Conservation (phyloP, 306 rosid genomes). For the Erythrophleum fordii region DNA sequence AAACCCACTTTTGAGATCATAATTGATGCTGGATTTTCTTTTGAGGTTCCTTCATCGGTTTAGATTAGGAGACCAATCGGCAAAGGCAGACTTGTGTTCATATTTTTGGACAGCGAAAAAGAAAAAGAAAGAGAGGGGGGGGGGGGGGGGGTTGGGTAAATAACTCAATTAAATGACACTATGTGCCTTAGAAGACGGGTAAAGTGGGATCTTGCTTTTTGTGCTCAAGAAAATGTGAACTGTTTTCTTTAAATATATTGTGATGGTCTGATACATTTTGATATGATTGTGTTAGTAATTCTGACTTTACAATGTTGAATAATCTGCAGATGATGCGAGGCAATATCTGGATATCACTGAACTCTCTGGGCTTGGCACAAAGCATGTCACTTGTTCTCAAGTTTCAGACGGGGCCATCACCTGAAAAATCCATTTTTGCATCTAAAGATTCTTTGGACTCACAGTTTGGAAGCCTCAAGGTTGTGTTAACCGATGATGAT, state of each 20-base stretch:
- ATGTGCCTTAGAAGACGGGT: background rate
- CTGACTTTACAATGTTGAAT: slow-evolving; percentile 37
- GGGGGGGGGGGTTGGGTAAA: background rate
- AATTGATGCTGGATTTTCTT: background rate
- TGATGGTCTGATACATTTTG: slow-evolving; percentile 3
- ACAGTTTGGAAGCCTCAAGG: slow-evolving; percentile 61
- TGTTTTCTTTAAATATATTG: background rate
- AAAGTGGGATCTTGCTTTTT: slow-evolving; percentile 25
- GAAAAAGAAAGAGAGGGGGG: too few species aligned
- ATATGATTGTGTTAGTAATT: slow-evolving; percentile 2
- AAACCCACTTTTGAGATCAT: background rate
- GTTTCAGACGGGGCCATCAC: slow-evolving; percentile 56
- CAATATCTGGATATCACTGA: slow-evolving; percentile 63
- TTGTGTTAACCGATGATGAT: slow-evolving; percentile 73
- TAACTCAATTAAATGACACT: background rate
- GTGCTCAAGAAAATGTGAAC: background rate
- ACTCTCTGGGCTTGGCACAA: slow-evolving; percentile 58
- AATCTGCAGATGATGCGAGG: slow-evolving; percentile 91
- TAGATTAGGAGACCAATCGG: slow-evolving; percentile 13
- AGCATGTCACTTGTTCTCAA: slow-evolving; percentile 76
- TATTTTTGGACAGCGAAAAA: background rate
- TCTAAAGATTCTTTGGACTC: slow-evolving; percentile 49
- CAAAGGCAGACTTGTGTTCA: background rate
- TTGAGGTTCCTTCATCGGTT: background rate
- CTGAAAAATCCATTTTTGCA: slow-evolving; percentile 44